Percentiles rank a stretch among this genome's conserved stretches.
Evolutionary conservation across 2,329 filamentous ascomycete genomes (phyloP).

Genomic region (Plenodomus tracheiphilus): DNA sequence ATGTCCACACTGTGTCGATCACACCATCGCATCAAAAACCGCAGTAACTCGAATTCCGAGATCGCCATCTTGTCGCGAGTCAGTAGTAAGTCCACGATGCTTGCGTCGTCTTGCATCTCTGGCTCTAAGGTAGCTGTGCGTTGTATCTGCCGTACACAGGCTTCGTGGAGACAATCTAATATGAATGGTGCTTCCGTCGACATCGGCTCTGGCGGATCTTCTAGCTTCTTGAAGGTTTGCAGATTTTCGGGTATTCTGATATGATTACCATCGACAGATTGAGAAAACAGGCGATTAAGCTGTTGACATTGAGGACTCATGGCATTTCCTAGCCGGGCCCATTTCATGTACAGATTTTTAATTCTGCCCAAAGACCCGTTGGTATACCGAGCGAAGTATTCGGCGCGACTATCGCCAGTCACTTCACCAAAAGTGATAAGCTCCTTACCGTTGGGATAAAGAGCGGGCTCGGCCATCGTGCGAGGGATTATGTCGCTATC

Average conservation of each 20-base stretch:
- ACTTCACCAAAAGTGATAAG: conserved; percentile 42
- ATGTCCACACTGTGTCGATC: conserved; percentile 28
- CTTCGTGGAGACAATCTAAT: conserved; percentile 44
- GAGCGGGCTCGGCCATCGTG: conserved; percentile 42
- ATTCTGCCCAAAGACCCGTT: conserved; percentile 46
- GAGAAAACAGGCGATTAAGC: conserved; percentile 48
- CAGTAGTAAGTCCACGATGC: conserved; percentile 39
- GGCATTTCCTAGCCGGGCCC: conserved; percentile 43
- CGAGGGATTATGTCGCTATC: conserved; percentile 47
- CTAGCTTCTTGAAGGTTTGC: conserved; percentile 16
- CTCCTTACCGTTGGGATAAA: conserved; percentile 47
- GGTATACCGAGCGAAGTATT: conserved; percentile 48
- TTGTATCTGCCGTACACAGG: conserved; percentile 22
- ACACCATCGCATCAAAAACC: conserved; percentile 43
- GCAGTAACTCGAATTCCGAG: conserved; percentile 46
- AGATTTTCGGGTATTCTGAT: conserved; percentile 44
- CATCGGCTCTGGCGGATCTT: conserved; percentile 26
- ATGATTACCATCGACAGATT: conserved; percentile 48
- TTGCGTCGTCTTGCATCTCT: conserved; percentile 20
- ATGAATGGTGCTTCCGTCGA: conserved; percentile 35
- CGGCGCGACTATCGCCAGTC: conserved; percentile 44
- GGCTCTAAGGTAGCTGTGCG: background rate
- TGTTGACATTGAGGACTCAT: conserved; percentile 48
- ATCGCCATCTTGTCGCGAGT: conserved; percentile 42
- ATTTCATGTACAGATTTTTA: conserved; percentile 50